Base-by-base conservation (phyloP, 2,329 filamentous ascomycete species). In the Phialophora macrospora region DNA sequence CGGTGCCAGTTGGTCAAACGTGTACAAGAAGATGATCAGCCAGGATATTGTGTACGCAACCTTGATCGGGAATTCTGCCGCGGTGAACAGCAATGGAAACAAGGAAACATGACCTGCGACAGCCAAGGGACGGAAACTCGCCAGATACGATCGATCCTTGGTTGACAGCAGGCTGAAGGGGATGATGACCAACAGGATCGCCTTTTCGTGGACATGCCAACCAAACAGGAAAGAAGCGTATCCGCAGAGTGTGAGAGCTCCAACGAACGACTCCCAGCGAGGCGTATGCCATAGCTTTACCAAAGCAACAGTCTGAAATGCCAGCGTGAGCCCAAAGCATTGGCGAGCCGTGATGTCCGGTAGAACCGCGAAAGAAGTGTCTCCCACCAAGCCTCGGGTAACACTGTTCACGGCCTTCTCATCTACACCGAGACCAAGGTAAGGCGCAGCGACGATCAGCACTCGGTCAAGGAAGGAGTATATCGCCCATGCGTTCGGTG, bases 181-280 rank as follows among this genome's bases (percentile, higher is more conserved):
- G 56, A 98, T 91, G 71, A 99, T 93, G 74, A 98, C 90, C 22
- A 98, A 86, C 24, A 99, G 85, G 64, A 99, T 91, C 1, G 95
- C 95, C 79, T 99, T 99, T 76, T 99, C 95, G 74, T 99, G 95
- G 8, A 99, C 95, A 75, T 99, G 95, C 93, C 94, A 99, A 63
- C 95, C 94, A 73, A 98, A 98, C 9, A 99, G 84, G 80, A 99
- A 99, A 0, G 94, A 97, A 0, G 94, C 91, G 75, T 97, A 99
- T 65, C 92, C 95, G 74, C 95, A 98, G 17, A 98, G 87, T 0
- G 94, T 97, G 52, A 97, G 86, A 0, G 92, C 90, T 3, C 92
- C 92, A 49, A 98, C 85, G 75, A 99, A 98, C 63, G 86, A 90
- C 68, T 96, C 90, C 91, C 92, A 97, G 0, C 87, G 92, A 1